phyloP scores from a whole-genome alignment of 495 filamentous ascomycete species.

The Aspergillus wentii region DNA sequence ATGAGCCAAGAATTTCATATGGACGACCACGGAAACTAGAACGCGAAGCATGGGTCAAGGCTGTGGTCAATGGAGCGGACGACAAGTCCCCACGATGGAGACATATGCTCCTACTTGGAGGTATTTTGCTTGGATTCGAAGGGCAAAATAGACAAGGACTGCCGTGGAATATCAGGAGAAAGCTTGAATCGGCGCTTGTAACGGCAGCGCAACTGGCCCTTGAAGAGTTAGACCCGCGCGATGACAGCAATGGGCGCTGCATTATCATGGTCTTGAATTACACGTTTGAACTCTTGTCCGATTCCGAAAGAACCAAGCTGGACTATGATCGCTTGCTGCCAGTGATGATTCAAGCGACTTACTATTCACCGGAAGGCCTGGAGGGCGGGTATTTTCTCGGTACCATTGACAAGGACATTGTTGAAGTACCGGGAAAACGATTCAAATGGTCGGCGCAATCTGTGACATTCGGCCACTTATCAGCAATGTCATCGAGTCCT shows the following conservation, averaged over 20 bases:
- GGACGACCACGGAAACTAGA: conserved; percentile 43
- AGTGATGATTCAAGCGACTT: conserved; percentile 60
- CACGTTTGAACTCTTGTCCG: conserved; percentile 68
- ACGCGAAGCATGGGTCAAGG: conserved; percentile 76
- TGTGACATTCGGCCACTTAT: conserved; percentile 51
- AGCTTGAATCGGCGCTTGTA: conserved; percentile 70
- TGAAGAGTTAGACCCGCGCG: conserved; percentile 41
- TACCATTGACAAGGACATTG: conserved; percentile 70
- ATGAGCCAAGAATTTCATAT: conserved; percentile 32
- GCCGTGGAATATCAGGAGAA: conserved; percentile 57
- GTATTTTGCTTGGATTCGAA: conserved; percentile 79
- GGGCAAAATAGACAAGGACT: conserved; percentile 59
- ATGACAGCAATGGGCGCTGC: conserved; percentile 54
- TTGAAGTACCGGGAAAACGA: conserved; percentile 53
- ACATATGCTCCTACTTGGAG: conserved; percentile 75
- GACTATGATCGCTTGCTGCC: conserved; percentile 76
- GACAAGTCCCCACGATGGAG: conserved; percentile 82
- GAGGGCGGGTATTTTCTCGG: conserved; percentile 78
- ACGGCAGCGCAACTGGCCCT: conserved; percentile 76
- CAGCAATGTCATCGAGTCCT: conserved; percentile 57
- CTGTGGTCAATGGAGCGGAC: conserved; percentile 78
- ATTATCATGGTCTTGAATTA: conserved; percentile 74
- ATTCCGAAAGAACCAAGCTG: conserved; percentile 49
- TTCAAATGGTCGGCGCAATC: conserved; percentile 69
- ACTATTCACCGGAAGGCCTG: conserved; percentile 68